phyloP scores from a whole-genome alignment of 2,329 filamentous ascomycete species.

The Huntiella moniliformis region DNA sequence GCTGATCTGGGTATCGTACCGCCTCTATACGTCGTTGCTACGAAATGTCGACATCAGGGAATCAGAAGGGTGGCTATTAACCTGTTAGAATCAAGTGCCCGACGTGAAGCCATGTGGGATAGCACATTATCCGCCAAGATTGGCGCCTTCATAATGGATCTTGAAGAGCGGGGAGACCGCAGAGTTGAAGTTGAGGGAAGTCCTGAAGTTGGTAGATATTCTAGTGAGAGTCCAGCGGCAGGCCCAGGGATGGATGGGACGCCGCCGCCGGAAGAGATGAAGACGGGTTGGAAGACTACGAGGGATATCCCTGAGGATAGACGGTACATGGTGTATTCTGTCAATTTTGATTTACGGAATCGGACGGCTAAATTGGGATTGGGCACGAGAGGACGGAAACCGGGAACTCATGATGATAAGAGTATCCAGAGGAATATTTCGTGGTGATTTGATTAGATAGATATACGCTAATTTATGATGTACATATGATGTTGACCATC shows the following conservation, averaged over 20 bases:
- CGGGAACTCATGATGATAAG: conserved; percentile 28
- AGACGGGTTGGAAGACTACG: background rate
- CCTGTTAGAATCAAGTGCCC: conserved; percentile 37
- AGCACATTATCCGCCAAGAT: conserved; percentile 38
- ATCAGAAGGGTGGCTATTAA: conserved; percentile 42
- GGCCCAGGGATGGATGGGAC: background rate
- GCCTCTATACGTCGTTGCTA: conserved; percentile 46
- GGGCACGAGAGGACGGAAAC: conserved; percentile 33
- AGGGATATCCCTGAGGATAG: conserved; percentile 29
- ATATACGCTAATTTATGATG: background rate
- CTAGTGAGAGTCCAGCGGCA: background rate
- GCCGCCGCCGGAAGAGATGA: background rate
- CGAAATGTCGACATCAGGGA: conserved; percentile 40
- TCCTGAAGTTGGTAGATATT: background rate
- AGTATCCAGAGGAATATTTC: background rate
- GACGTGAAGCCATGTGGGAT: conserved; percentile 53
- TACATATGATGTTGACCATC: background rate
- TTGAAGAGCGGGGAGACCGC: conserved; percentile 28
- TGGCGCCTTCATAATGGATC: conserved; percentile 33
- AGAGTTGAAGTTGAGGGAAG: background rate
- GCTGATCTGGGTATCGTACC: conserved; percentile 46
- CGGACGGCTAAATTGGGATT: conserved; percentile 31
- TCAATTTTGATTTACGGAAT: conserved; percentile 36
- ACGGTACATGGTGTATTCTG: conserved; percentile 35
- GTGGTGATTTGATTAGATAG: background rate